phyloP scores from a whole-genome alignment of 148 eudicot genomes.

The Mesembryanthemum crystallinum region DNA sequence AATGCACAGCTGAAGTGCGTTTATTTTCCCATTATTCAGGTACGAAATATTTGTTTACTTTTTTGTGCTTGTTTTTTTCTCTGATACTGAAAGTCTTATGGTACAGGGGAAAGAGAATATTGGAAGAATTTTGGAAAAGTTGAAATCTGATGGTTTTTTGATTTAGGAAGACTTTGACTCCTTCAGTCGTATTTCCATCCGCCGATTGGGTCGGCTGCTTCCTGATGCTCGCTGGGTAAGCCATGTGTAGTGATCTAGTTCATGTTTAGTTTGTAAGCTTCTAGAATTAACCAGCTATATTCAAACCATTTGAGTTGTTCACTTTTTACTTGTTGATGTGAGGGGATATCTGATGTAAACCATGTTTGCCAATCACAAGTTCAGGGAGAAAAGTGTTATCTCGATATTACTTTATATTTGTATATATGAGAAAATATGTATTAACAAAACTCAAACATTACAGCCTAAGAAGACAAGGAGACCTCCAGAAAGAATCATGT shows the following conservation, averaged over 20 bases:
- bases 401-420: too few relatives aligned
- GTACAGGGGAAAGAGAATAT: constrained; percentile 66
- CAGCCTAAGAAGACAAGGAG: too few relatives aligned
- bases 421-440: too few relatives aligned
- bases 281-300: too few relatives aligned
- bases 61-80: neutral
- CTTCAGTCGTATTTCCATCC: constrained; percentile 62
- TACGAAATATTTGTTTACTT: constrained; percentile 17
- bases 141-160: constrained; percentile 41
- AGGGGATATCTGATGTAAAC: neutral
- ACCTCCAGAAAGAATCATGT: too few relatives aligned
- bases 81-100: constrained; percentile 6
- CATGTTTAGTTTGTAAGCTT: too few relatives aligned
- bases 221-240: constrained; percentile 84
- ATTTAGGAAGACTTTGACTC: constrained; percentile 44
- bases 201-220: constrained; percentile 79
- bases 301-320: too few relatives aligned
- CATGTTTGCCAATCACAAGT: too few relatives aligned
- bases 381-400: too few relatives aligned
- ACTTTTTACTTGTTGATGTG: neutral
- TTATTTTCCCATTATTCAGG: constrained; percentile 65
- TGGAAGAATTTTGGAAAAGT: constrained; percentile 45
- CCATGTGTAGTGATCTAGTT: constrained; percentile 9
- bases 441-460: too few relatives aligned
- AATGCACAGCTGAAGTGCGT: constrained; percentile 63